Percentiles rank a stretch among this genome's conserved stretches.
Conservation (phyloP, 179 eudicot genomes). For the Sideroxylon spinosum region DNA sequence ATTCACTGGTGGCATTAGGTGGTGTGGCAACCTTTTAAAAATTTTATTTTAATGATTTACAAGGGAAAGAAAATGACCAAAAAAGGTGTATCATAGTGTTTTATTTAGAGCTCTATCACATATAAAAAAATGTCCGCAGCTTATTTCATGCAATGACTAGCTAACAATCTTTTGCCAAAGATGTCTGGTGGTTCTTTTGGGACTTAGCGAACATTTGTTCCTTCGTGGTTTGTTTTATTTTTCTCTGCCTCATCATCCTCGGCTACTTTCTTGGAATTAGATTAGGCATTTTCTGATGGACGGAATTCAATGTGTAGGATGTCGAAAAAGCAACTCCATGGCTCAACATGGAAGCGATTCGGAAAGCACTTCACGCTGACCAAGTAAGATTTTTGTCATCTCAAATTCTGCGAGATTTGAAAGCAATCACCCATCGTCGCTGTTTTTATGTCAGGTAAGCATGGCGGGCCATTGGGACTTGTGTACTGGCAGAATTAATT, state of each 20-base stretch:
- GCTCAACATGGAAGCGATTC: conserved; percentile 71
- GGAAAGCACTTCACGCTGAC: conserved; percentile 84
- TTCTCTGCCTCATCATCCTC: neutral
- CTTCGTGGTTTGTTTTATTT: no score
- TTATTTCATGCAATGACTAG: neutral
- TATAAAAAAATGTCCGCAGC: neutral
- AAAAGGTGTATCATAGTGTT: neutral
- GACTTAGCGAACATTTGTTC: no score
- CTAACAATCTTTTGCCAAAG: no score
- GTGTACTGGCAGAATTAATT: conserved; percentile 61
- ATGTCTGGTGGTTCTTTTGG: no score
- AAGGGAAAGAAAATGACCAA: neutral
- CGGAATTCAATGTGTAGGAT: conserved; percentile 33
- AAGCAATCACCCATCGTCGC: neutral
- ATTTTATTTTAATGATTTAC: neutral
- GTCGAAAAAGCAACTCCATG: conserved; percentile 73
- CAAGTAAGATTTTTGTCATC: conserved; percentile 40
- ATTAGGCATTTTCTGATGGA: neutral
- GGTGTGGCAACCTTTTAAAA: neutral
- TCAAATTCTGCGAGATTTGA: conserved; percentile 8
- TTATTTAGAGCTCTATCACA: neutral
- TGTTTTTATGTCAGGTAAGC: conserved; percentile 38
- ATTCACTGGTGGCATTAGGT: no score
- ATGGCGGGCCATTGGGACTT: conserved; percentile 64
- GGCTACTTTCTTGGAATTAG: neutral